Evolutionary conservation across 2,329 filamentous ascomycete genomes (phyloP).

Genomic region (Nemania sp.): DNA sequence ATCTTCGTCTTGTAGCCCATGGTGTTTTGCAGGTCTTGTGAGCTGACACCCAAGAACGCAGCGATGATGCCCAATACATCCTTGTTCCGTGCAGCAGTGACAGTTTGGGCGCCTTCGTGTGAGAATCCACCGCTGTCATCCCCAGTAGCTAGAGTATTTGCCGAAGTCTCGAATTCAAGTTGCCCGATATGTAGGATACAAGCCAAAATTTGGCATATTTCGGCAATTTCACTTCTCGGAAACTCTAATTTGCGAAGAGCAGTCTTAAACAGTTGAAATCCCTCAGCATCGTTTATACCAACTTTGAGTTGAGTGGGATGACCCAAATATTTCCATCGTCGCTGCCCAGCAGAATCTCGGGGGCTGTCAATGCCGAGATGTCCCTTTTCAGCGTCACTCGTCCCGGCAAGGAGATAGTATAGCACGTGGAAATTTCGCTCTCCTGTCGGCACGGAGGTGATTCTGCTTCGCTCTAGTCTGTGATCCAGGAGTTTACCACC

Average conservation of each 20-base stretch:
- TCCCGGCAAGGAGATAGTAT: slow-evolving; percentile 94
- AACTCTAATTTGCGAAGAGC: slow-evolving; percentile 95
- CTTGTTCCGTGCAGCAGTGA: slow-evolving; percentile 93
- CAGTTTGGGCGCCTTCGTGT: slow-evolving; percentile 87
- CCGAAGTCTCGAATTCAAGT: slow-evolving; percentile 88
- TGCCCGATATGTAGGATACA: slow-evolving; percentile 97
- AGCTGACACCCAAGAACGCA: slow-evolving; percentile 90
- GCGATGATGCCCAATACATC: slow-evolving; percentile 87
- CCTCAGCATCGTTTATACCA: slow-evolving; percentile 94
- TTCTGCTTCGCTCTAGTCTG: slow-evolving; percentile 88
- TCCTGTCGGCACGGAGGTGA: slow-evolving; percentile 91
- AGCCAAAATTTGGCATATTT: slow-evolving; percentile 94
- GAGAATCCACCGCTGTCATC: slow-evolving; percentile 98
- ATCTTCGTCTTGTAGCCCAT: slow-evolving; percentile 98
- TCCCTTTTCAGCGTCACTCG: slow-evolving; percentile 87
- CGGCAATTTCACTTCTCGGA: slow-evolving; percentile 90
- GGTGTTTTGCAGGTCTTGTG: slow-evolving; percentile 84
- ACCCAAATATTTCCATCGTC: slow-evolving; percentile 94
- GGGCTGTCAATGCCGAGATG: slow-evolving; percentile 75
- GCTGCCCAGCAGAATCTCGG: slow-evolving; percentile 64
- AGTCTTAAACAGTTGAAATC: slow-evolving; percentile 97
- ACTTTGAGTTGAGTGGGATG: slow-evolving; percentile 97
- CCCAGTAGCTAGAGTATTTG: slow-evolving; percentile 80
- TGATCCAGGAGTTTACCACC: slow-evolving; percentile 96
- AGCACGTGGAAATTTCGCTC: slow-evolving; percentile 96